These are phyloP conservation scores for Xylaria sp. DNA, from an alignment of 2,329 filamentous ascomycete genomes.

Conservation along the genomic window DNA sequence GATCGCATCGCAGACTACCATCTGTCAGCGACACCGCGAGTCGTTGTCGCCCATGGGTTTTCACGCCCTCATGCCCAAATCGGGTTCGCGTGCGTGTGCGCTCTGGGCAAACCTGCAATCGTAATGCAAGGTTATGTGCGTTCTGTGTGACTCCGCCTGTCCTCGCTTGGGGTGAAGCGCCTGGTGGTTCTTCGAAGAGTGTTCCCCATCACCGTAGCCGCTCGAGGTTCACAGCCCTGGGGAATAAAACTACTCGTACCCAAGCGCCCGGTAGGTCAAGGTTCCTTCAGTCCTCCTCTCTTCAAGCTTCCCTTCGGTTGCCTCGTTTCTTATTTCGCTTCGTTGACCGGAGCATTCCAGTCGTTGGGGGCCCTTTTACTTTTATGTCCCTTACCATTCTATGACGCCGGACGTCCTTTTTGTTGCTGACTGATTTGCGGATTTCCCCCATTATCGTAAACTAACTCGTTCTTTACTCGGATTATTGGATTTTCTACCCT, in stretches of 20 bases:
- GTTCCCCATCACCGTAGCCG: constrained; percentile 39
- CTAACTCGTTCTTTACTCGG: constrained; percentile 29
- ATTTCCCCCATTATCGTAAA: constrained; percentile 9
- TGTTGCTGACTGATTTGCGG: constrained; percentile 32
- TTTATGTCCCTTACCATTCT: constrained; percentile 38
- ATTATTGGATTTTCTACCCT: constrained; percentile 30
- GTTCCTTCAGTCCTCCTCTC: constrained; percentile 32
- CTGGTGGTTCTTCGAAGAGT: constrained; percentile 30
- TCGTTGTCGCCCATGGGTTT: constrained; percentile 33
- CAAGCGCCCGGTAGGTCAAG: constrained; percentile 33
- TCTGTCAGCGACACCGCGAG: constrained; percentile 32
- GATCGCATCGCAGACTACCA: constrained; percentile 27
- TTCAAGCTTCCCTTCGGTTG: constrained; percentile 43
- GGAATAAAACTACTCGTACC: constrained; percentile 42
- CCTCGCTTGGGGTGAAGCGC: constrained; percentile 38
- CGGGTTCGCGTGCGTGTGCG: constrained; percentile 33
- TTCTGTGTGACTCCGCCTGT: constrained; percentile 30
- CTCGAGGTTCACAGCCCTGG: constrained; percentile 32
- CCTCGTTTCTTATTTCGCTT: constrained; percentile 46
- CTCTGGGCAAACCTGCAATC: constrained; percentile 37
- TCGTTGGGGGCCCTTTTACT: constrained; percentile 45
- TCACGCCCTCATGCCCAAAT: constrained; percentile 39
- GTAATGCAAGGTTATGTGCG: constrained; percentile 34
- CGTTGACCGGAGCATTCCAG: constrained; percentile 54
- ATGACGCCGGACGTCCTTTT: constrained; percentile 44